phyloP scores from a whole-genome alignment of 2,329 filamentous ascomycete species.

The Colletotrichum musicola region DNA sequence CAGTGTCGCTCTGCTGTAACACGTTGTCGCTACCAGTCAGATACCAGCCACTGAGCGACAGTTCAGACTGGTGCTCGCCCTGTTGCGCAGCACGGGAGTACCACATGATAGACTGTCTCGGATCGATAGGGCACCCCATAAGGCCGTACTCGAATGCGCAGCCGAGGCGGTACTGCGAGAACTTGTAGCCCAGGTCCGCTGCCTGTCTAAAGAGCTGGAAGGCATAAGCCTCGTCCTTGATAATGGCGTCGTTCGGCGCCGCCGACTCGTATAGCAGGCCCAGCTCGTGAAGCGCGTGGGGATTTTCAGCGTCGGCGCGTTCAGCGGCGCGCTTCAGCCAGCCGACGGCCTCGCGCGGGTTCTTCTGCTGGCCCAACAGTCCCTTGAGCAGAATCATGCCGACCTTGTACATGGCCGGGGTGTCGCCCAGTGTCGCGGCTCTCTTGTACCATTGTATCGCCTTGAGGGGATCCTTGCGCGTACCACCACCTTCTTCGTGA shows the following conservation, averaged over 20 bases:
- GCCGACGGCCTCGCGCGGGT: slow-evolving; percentile 85
- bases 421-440: slow-evolving; percentile 89
- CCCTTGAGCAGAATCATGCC: slow-evolving; percentile 97
- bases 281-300: slow-evolving; percentile 94
- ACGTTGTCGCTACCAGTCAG: slow-evolving; percentile 91
- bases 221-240: slow-evolving; percentile 86
- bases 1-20: slow-evolving; percentile 90
- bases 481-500: slow-evolving; percentile 93
- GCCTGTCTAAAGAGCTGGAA: slow-evolving; percentile 86
- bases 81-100: slow-evolving; percentile 92
- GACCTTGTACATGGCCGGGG: slow-evolving; percentile 97
- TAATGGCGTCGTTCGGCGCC: slow-evolving; percentile 76
- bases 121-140: slow-evolving; percentile 85
- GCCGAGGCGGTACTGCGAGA: slow-evolving; percentile 90
- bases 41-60: slow-evolving; percentile 92
- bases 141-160: slow-evolving; percentile 91
- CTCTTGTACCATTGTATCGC: slow-evolving; percentile 99
- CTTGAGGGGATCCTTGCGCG: slow-evolving; percentile 89
- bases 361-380: slow-evolving; percentile 86
- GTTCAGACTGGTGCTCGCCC: slow-evolving; percentile 92
- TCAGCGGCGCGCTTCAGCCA: slow-evolving; percentile 97
- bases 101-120: slow-evolving; percentile 89
- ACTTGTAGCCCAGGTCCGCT: slow-evolving; percentile 92
- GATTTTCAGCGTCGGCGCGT: slow-evolving; percentile 87
- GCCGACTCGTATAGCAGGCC: slow-evolving; percentile 75